These are phyloP conservation scores for Sporisorium graminicola DNA, from an alignment of 1,284 basidiomycete species.

Conservation along the genomic window DNA sequence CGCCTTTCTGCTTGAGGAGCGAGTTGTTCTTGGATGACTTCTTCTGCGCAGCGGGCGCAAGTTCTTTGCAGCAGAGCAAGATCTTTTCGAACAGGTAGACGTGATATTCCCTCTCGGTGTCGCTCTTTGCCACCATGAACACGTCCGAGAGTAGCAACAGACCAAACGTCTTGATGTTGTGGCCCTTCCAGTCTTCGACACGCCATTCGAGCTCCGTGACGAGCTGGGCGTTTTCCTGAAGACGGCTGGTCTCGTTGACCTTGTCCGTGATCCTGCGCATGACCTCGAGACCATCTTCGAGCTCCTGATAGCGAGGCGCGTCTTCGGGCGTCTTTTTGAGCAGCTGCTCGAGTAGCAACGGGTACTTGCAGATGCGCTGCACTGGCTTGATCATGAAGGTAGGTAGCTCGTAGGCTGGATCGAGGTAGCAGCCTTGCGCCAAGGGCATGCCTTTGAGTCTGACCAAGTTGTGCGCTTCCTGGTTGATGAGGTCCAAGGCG, in stretches of 20 bases:
- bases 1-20: conserved; percentile 56
- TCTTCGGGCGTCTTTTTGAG: conserved; percentile 76
- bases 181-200: conserved; percentile 99
- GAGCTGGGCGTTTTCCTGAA: conserved; percentile 83
- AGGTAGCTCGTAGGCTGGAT: conserved; percentile 80
- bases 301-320: conserved; percentile 76
- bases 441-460: conserved; percentile 54
- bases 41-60: conserved; percentile 71
- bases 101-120: conserved; percentile 96
- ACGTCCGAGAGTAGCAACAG: conserved; percentile 91
- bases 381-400: conserved; percentile 83
- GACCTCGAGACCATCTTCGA: conserved; percentile 84
- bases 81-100: conserved; percentile 99
- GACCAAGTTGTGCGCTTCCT: conserved; percentile 58
- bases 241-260: conserved; percentile 93
- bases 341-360: conserved; percentile 74
- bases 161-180: conserved; percentile 93
- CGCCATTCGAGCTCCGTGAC: conserved; percentile 88
- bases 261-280: conserved; percentile 93
- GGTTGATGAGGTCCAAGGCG: conserved; percentile 84
- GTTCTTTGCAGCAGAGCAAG: conserved; percentile 96
- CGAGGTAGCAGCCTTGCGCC: conserved; percentile 68
- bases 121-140: conserved; percentile 95
- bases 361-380: conserved; percentile 83
- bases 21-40: conserved; percentile 66